These are phyloP conservation scores for Aureobasidium sp. DNA, from an alignment of 2,329 filamentous ascomycete genomes.

Conservation along the genomic window DNA sequence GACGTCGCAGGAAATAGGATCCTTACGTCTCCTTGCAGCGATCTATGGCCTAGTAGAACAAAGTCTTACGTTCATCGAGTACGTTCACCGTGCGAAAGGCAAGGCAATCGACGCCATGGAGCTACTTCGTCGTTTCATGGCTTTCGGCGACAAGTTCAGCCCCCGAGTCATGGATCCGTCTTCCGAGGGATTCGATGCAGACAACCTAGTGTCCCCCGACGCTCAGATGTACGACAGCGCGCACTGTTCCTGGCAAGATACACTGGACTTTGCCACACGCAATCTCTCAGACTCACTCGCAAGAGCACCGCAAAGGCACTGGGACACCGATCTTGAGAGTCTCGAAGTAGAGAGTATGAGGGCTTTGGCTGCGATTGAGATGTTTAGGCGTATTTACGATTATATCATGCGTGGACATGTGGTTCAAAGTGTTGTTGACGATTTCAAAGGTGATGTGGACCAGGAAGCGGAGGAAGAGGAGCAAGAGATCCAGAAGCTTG, in stretches of 20 bases:
- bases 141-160: not conserved
- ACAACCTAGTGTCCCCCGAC: not conserved
- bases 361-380: not conserved
- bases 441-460: not conserved
- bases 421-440: not conserved
- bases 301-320: not conserved
- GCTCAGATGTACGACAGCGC: not conserved
- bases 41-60: not conserved
- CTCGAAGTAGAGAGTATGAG: not conserved
- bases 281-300: not conserved
- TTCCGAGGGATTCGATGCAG: not conserved
- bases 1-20: not conserved
- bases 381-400: not conserved
- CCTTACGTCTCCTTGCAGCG: not conserved
- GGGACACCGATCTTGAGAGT: not conserved
- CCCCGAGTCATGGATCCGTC: not conserved
- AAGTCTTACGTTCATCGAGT: not conserved
- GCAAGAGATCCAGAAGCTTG: not conserved
- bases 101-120: not conserved
- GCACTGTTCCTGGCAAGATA: not conserved
- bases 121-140: not conserved
- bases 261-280: not conserved
- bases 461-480: not conserved
- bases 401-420: not conserved
- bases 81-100: not conserved